Percentiles rank a stretch among this genome's conserved stretches.
phyloP scores from a whole-genome alignment of 1,284 basidiomycete genomes.

The Pseudozyma sp. region DNA sequence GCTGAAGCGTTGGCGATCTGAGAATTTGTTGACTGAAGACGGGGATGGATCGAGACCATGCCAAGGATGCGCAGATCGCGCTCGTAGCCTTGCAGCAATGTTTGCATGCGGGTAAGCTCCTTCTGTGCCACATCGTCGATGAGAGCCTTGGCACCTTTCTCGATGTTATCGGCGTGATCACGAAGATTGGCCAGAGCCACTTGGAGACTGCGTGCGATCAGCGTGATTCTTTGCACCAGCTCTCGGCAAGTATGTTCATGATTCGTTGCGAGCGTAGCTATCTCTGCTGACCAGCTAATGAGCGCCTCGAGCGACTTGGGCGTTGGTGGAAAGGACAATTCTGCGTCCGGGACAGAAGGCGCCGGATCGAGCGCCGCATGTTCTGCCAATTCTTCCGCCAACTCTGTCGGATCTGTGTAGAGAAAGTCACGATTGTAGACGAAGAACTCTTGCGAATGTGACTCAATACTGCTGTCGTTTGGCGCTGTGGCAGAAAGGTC shows the following conservation, averaged over 20 bases:
- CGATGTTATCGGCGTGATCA: conserved; percentile 58
- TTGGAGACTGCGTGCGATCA: conserved; percentile 56
- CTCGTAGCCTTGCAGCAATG: conserved; percentile 59
- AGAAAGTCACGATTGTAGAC: conserved; percentile 67
- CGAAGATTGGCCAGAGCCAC: conserved; percentile 64
- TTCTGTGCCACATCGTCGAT: conserved; percentile 44
- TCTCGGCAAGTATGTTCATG: conserved; percentile 25
- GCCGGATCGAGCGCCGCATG: conserved; percentile 35
- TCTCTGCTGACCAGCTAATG: conserved; percentile 49
- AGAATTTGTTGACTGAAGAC: conserved; percentile 38
- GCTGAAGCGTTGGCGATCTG: conserved; percentile 29
- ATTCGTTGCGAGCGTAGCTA: conserved; percentile 17
- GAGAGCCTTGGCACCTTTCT: conserved; percentile 46
- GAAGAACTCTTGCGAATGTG: conserved; percentile 54
- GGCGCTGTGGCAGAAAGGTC: neutral
- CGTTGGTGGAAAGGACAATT: conserved; percentile 52
- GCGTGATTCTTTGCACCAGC: conserved; percentile 38
- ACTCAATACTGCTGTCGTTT: conserved; percentile 1
- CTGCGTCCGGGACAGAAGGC: conserved; percentile 26
- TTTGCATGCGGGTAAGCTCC: conserved; percentile 61
- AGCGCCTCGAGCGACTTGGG: conserved; percentile 55
- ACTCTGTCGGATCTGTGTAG: conserved; percentile 55
- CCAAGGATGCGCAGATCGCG: conserved; percentile 56
- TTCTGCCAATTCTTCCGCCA: conserved; percentile 57
- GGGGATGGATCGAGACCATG: conserved; percentile 59